Conservation (phyloP, 2,329 filamentous ascomycete species). For the Epichloe uncinata region DNA sequence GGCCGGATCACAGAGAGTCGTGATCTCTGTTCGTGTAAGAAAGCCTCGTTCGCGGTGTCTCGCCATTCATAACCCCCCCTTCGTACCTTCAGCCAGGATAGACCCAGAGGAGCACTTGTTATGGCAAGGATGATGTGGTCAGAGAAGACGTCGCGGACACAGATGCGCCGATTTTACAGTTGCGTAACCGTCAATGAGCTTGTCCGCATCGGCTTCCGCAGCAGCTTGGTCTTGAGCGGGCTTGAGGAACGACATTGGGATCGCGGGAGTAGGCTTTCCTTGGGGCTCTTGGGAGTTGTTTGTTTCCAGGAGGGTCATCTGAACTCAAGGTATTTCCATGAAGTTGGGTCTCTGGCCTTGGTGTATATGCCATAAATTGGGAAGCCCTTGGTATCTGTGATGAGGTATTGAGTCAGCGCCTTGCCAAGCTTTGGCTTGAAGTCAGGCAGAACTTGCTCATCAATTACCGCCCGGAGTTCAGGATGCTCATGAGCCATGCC, state of each 20-base stretch:
- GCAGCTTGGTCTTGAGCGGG: not conserved
- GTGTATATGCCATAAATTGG: slow-evolving; percentile 24
- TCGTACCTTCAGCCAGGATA: too few species aligned
- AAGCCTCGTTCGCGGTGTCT: too few species aligned
- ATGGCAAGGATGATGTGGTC: too few species aligned
- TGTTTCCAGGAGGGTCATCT: too few species aligned
- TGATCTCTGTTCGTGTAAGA: too few species aligned
- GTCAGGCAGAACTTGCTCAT: slow-evolving; percentile 10
- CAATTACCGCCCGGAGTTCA: slow-evolving; percentile 6
- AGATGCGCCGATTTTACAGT: too few species aligned
- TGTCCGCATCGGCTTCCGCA: not conserved
- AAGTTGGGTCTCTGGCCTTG: slow-evolving; percentile 23
- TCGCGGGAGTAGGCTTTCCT: not conserved
- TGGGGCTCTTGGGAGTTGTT: too few species aligned
- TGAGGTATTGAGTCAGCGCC: slow-evolving; percentile 13
- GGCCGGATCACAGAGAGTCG: too few species aligned
- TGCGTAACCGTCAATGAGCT: not conserved
- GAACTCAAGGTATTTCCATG: not conserved
- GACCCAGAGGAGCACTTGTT: too few species aligned
- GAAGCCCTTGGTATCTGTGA: slow-evolving; percentile 14
- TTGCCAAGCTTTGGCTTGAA: slow-evolving; percentile 17
- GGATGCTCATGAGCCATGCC: slow-evolving; percentile 11
- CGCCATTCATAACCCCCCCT: too few species aligned
- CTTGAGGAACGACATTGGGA: not conserved
- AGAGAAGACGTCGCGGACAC: too few species aligned